phyloP scores from a whole-genome alignment of 208 protist species.

The Acanthamoeba royreba region DNA sequence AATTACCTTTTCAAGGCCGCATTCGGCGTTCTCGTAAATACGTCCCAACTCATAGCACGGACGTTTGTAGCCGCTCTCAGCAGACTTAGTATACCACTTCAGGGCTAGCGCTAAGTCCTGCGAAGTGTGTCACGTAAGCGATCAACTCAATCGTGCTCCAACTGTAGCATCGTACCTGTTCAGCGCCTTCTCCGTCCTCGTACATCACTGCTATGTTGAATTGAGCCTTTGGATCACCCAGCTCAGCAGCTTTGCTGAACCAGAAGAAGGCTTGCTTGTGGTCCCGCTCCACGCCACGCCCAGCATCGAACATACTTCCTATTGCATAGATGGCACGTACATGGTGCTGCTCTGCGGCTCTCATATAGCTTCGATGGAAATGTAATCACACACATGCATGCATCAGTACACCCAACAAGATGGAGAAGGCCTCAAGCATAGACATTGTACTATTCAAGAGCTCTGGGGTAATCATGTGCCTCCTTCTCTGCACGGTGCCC shows the following conservation, averaged over 20 bases:
- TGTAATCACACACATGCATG: too few relatives aligned
- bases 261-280: slow-evolving; percentile 22
- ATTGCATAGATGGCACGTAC: background rate
- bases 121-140: background rate
- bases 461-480: background rate
- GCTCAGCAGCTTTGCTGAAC: slow-evolving; percentile 27
- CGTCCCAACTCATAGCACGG: slow-evolving; percentile 16
- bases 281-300: background rate
- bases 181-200: slow-evolving; percentile 27
- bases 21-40: slow-evolving; percentile 24
- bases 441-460: background rate
- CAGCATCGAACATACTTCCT: background rate
- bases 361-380: background rate
- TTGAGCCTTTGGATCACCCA: slow-evolving; percentile 5
- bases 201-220: slow-evolving; percentile 24
- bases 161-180: background rate
- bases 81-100: slow-evolving; percentile 37
- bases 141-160: background rate
- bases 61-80: slow-evolving; percentile 29
- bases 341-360: background rate
- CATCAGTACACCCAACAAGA: background rate
- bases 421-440: background rate
- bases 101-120: background rate
- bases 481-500: background rate
- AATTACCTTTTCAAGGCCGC: background rate